phyloP scores from a whole-genome alignment of 2,329 filamentous ascomycete genomes.

The Zymoseptoria pseudotritici region DNA sequence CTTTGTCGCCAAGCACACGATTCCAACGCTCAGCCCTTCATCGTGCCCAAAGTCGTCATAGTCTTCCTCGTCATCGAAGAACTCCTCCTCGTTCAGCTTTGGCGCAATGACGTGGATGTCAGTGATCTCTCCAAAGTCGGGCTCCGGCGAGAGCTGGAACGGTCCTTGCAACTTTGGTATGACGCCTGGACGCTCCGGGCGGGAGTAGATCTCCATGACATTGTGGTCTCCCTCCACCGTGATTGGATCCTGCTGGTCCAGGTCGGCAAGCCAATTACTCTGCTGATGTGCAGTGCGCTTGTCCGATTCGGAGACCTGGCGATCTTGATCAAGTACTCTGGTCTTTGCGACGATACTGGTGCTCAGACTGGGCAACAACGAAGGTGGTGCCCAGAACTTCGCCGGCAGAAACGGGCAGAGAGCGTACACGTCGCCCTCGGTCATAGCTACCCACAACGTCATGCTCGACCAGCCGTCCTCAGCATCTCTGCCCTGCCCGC shows the following conservation, averaged over 20 bases:
- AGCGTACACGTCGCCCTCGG: constrained; percentile 85
- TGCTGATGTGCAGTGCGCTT: constrained; percentile 45
- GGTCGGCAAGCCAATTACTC: constrained; percentile 46
- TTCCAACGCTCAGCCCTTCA: constrained; percentile 47
- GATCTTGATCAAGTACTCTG: constrained; percentile 35
- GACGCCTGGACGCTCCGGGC: constrained; percentile 47
- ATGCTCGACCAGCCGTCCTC: constrained; percentile 79
- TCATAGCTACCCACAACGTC: constrained; percentile 97
- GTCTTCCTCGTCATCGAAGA: constrained; percentile 46
- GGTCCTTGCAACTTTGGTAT: constrained; percentile 57
- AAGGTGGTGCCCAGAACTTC: constrained; percentile 67
- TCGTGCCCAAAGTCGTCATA: constrained; percentile 29
- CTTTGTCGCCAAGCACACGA: constrained; percentile 52
- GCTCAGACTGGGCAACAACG: constrained; percentile 72
- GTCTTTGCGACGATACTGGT: constrained; percentile 73
- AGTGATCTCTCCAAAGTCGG: constrained; percentile 50
- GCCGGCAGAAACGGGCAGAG: constrained; percentile 82
- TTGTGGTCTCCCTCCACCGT: constrained; percentile 29
- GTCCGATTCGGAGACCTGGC: constrained; percentile 39
- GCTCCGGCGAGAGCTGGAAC: constrained; percentile 47
- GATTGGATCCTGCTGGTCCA: constrained; percentile 16
- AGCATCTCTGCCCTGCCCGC: constrained; percentile 54
- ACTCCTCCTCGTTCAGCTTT: constrained; percentile 45
- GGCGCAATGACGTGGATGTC: constrained; percentile 54
- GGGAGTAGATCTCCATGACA: constrained; percentile 47